A percentile compares a stretch with the other conserved stretches of the same genome.
Evolutionary conservation across 176 grass and related monocot species (phyloP).

Genomic region (Avena insularis): DNA sequence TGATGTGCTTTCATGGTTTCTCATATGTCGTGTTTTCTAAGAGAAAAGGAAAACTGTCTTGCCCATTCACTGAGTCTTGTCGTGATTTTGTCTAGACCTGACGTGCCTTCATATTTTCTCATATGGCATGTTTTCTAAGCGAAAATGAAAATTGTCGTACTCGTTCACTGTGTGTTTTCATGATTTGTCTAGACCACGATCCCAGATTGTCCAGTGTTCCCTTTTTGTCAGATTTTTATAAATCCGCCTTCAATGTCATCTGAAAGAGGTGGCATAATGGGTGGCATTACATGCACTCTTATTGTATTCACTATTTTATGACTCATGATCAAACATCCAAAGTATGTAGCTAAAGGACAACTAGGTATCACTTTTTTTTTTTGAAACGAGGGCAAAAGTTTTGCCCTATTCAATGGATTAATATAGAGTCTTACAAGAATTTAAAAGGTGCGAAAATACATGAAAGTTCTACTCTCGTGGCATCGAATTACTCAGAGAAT

Average conservation of each 20-base stretch:
- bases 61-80: constrained; percentile 17
- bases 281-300: constrained; percentile 18
- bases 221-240: neutral
- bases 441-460: no score
- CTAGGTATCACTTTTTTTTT: no score
- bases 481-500: neutral
- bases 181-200: neutral
- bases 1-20: no score
- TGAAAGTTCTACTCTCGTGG: no score
- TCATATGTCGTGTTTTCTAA: neutral
- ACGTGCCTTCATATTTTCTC: constrained; percentile 14
- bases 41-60: constrained; percentile 6
- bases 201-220: neutral
- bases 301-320: constrained; percentile 1
- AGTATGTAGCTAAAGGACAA: no score
- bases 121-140: neutral
- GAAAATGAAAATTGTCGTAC: neutral
- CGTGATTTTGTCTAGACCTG: neutral
- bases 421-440: no score
- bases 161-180: constrained; percentile 23
- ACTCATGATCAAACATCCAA: neutral
- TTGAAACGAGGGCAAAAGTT: no score
- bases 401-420: no score
- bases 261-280: constrained; percentile 7
- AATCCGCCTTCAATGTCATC: neutral